These are phyloP conservation scores for Aureobasidium sp. DNA, from an alignment of 2,329 filamentous ascomycete genomes.

Conservation along the genomic window DNA sequence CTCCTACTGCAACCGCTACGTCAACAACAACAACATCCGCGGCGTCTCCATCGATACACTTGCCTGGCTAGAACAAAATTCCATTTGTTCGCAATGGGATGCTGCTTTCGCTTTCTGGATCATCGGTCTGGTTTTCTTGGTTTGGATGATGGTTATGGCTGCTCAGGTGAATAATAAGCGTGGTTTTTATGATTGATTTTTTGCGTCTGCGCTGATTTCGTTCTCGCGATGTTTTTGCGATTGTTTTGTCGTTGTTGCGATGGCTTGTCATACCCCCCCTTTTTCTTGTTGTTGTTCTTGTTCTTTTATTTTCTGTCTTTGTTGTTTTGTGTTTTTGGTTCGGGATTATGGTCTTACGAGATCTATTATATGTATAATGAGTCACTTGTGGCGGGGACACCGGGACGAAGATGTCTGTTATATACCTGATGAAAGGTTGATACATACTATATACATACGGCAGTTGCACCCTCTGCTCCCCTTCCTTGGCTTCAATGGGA, in stretches of 20 bases:
- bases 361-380: neutral
- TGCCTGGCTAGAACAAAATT: conserved; percentile 54
- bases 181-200: conserved; percentile 11
- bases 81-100: conserved; percentile 56
- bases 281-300: neutral
- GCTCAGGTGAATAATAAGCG: conserved; percentile 15
- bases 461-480: no score
- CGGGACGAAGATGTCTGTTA: no score
- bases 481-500: no score
- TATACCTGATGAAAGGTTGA: no score
- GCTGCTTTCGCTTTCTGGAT: conserved; percentile 57
- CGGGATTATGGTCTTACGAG: neutral
- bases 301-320: neutral
- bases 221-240: neutral
- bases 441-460: no score
- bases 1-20: conserved; percentile 50
- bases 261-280: neutral
- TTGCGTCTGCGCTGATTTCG: neutral
- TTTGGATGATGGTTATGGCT: conserved; percentile 58
- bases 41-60: conserved; percentile 47
- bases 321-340: no score
- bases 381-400: no score
- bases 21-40: conserved; percentile 39
- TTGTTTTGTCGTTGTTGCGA: no score
- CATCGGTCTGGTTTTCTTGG: conserved; percentile 52